Conservation (phyloP, 2,329 filamentous ascomycete species). For the Curvularia eragrostidis region DNA sequence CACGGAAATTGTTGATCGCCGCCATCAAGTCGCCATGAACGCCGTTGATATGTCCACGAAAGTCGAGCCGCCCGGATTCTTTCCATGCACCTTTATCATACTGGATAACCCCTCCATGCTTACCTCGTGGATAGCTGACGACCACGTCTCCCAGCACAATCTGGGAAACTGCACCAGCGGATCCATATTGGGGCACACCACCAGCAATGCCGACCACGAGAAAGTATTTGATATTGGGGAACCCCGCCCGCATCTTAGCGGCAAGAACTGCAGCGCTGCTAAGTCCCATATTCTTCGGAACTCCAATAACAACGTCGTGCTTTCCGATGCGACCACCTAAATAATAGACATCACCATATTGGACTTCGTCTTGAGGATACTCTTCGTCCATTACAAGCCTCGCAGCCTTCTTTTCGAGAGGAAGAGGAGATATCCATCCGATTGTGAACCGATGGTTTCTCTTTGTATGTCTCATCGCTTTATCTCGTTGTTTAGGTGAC, state of each 20-base stretch:
- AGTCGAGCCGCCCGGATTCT: slow-evolving; percentile 16
- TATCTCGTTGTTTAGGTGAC: background rate
- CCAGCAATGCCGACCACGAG: slow-evolving; percentile 30
- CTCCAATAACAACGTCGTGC: slow-evolving; percentile 21
- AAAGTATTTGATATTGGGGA: slow-evolving; percentile 24
- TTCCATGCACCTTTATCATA: slow-evolving; percentile 28
- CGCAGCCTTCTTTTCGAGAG: slow-evolving; percentile 40
- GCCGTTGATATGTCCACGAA: slow-evolving; percentile 17
- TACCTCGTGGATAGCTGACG: slow-evolving; percentile 23
- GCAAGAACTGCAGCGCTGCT: slow-evolving; percentile 13
- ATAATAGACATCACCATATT: slow-evolving; percentile 8
- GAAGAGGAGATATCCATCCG: slow-evolving; percentile 45
- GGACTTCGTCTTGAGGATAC: slow-evolving; percentile 22
- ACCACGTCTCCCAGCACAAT: slow-evolving; percentile 34
- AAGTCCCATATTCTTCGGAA: slow-evolving; percentile 12
- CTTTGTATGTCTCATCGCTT: background rate
- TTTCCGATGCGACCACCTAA: slow-evolving; percentile 17
- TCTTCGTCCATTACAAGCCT: slow-evolving; percentile 38
- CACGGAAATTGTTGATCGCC: slow-evolving; percentile 17
- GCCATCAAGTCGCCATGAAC: slow-evolving; percentile 13
- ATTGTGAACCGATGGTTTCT: slow-evolving; percentile 34
- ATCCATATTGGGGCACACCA: slow-evolving; percentile 26
- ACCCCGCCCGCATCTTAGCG: slow-evolving; percentile 19
- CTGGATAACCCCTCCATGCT: slow-evolving; percentile 28
- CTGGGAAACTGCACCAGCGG: slow-evolving; percentile 15